These are phyloP conservation scores for Pogostemon cablin DNA, from an alignment of 257 asterid genomes.

Conservation along the genomic window DNA sequence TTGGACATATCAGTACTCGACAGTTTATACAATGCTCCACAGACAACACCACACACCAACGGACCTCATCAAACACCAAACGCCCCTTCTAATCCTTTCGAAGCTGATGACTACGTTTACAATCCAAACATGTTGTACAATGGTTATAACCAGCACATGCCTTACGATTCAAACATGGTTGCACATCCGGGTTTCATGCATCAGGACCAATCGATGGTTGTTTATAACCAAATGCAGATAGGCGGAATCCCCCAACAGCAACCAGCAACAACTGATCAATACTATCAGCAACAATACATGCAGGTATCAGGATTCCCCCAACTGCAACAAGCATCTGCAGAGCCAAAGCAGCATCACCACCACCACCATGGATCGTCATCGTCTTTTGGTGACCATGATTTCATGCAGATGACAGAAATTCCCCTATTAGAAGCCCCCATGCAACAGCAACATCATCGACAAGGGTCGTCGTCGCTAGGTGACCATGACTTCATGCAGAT, in stretches of 20 bases:
- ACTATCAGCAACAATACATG: slow-evolving; percentile 26
- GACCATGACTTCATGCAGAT: slow-evolving; percentile 27
- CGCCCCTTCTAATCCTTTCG: slow-evolving; percentile 61
- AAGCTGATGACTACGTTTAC: slow-evolving; percentile 37
- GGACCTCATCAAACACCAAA: slow-evolving; percentile 32
- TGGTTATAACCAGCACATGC: slow-evolving; percentile 31
- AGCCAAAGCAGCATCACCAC: slow-evolving; percentile 23
- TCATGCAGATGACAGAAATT: too few species aligned
- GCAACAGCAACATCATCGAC: not conserved
- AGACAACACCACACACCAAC: slow-evolving; percentile 37
- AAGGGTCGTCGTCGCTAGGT: not conserved
- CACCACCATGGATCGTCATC: too few species aligned
- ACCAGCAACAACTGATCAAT: slow-evolving; percentile 20
- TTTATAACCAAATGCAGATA: slow-evolving; percentile 35
- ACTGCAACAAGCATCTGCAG: slow-evolving; percentile 28
- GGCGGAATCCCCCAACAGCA: slow-evolving; percentile 39
- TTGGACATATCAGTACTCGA: slow-evolving; percentile 65
- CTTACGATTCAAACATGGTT: slow-evolving; percentile 33
- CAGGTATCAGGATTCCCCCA: slow-evolving; percentile 38
- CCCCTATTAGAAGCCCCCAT: too few species aligned
- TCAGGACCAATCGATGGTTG: slow-evolving; percentile 32
- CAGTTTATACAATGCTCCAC: slow-evolving; percentile 59
- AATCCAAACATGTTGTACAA: slow-evolving; percentile 28
- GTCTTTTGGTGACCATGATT: too few species aligned
- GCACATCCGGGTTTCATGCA: slow-evolving; percentile 37